These are phyloP conservation scores for Aspergillus incahuasiensis DNA, from an alignment of 495 filamentous ascomycete genomes.

Conservation along the genomic window DNA sequence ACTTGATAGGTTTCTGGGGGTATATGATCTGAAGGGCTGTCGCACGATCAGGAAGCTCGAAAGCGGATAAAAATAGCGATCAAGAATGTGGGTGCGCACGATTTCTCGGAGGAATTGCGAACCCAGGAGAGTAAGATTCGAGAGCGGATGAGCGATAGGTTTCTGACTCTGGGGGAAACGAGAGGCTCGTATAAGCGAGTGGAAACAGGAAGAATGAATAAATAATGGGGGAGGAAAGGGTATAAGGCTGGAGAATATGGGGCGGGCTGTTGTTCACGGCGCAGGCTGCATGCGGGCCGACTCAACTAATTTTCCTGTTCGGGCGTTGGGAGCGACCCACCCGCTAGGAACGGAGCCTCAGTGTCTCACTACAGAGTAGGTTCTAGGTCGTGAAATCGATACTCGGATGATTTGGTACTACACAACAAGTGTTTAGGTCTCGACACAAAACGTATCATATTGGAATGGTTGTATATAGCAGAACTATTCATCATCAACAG, in stretches of 20 bases:
- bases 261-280: not conserved
- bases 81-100: slow-evolving; percentile 14
- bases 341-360: not conserved
- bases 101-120: slow-evolving; percentile 8
- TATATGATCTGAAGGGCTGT: not conserved
- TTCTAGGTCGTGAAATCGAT: not conserved
- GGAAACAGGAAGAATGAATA: slow-evolving; percentile 10
- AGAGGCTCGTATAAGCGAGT: not conserved
- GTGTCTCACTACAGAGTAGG: not conserved
- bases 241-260: not conserved
- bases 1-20: not conserved
- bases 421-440: not conserved
- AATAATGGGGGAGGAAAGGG: slow-evolving; percentile 12
- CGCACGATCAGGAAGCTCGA: slow-evolving; percentile 9
- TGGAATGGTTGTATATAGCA: not conserved
- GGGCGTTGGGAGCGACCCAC: not conserved
- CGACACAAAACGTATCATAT: not conserved
- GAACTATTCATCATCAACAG: slow-evolving; percentile 1
- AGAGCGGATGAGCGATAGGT: not conserved
- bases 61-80: slow-evolving; percentile 21
- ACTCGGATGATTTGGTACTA: no score
- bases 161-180: not conserved
- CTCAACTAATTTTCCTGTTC: not conserved
- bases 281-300: slow-evolving; percentile 18
- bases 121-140: slow-evolving; percentile 5